phyloP scores from a whole-genome alignment of 345 rosid species.

The Arabidopsis suecica region DNA sequence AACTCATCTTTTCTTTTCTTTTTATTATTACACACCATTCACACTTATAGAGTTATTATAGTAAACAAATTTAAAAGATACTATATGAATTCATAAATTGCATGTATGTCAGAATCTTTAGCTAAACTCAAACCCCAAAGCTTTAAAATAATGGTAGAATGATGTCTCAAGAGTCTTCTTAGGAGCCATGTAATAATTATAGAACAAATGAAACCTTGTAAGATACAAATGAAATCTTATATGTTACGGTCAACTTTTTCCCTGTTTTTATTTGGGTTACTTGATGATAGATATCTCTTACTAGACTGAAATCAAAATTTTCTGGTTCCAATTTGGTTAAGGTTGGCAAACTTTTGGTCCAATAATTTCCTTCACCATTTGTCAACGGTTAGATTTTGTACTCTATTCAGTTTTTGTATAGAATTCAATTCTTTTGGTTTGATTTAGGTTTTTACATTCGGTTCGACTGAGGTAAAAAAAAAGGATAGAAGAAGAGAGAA shows the following conservation, averaged over 20 bases:
- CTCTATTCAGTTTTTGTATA: conserved; percentile 15
- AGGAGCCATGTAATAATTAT: not conserved
- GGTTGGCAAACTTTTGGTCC: not conserved
- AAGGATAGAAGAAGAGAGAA: not conserved
- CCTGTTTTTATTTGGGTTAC: too few relatives aligned
- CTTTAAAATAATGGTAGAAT: not conserved
- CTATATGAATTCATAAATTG: too few relatives aligned
- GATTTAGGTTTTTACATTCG: not conserved
- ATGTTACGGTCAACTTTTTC: not conserved
- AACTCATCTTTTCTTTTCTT: too few relatives aligned
- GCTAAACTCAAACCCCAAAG: too few relatives aligned
- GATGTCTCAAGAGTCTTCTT: not conserved
- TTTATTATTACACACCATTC: too few relatives aligned
- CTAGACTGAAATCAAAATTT: not conserved
- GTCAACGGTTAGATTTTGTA: conserved; percentile 21
- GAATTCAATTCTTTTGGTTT: not conserved
- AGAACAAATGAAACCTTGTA: not conserved
- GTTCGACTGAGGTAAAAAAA: conserved; percentile 8
- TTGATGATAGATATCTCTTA: not conserved
- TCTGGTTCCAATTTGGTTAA: not conserved
- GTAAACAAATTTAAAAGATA: too few relatives aligned
- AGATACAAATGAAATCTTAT: too few relatives aligned
- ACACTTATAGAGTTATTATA: too few relatives aligned
- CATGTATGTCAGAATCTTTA: too few relatives aligned
- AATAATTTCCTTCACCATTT: not conserved